phyloP scores from a whole-genome alignment of 441 rosid species.

The Sinapis alba region DNA sequence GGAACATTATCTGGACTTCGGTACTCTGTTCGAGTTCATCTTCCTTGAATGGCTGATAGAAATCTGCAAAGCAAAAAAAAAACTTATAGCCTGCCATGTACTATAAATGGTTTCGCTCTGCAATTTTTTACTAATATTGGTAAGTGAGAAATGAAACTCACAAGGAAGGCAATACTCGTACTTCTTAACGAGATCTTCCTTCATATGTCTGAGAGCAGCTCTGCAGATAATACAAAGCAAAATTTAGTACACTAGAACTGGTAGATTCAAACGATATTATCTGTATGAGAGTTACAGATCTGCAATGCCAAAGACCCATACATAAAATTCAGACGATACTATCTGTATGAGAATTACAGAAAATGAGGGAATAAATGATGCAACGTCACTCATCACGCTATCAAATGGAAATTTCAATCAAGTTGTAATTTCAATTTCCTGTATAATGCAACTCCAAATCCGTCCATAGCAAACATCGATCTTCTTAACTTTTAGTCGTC shows the following conservation, averaged over 20 bases:
- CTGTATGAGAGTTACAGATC: neutral
- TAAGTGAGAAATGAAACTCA: slow-evolving; percentile 50
- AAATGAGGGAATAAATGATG: slow-evolving; percentile 7
- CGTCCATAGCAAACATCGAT: neutral
- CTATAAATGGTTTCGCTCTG: slow-evolving; percentile 9
- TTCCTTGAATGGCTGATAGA: slow-evolving; percentile 86
- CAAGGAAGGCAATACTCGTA: slow-evolving; percentile 96
- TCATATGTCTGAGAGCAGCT: slow-evolving; percentile 87
- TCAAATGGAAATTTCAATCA: neutral
- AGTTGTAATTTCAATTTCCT: neutral
- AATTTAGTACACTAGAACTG: slow-evolving; percentile 4
- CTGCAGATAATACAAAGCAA: slow-evolving; percentile 50
- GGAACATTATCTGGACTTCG: slow-evolving; percentile 78
- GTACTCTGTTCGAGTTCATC: slow-evolving; percentile 89
- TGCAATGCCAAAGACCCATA: neutral
- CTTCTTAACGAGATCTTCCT: slow-evolving; percentile 85
- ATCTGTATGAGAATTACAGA: no score
- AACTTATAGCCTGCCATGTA: neutral
- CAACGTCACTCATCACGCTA: neutral
- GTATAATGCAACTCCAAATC: neutral
- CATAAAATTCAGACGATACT: no score
- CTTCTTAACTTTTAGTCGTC: neutral
- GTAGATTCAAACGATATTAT: neutral
- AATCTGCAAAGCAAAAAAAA: slow-evolving; percentile 53
- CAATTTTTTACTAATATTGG: slow-evolving; percentile 12